Conservation (phyloP, 768 basidiomycete species). For the Peribolospora kevripleyi region DNA sequence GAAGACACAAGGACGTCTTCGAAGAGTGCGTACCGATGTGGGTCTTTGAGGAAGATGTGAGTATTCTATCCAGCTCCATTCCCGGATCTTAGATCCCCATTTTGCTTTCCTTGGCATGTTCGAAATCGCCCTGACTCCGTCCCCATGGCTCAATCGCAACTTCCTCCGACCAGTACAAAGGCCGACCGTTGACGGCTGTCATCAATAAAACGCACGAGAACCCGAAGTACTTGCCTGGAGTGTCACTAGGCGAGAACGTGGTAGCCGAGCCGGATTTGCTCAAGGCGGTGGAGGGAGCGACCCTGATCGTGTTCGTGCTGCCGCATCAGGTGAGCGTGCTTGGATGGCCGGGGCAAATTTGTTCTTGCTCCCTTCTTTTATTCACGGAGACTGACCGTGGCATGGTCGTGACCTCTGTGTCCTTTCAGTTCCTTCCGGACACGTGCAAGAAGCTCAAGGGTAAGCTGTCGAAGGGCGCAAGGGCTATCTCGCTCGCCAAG, state of each 20-base stretch:
- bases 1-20: constrained; percentile 18
- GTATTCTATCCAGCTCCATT: neutral
- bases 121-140: no score
- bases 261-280: constrained; percentile 22
- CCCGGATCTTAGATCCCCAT: no score
- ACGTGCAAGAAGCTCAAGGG: constrained; percentile 22
- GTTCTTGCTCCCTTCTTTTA: neutral
- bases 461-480: constrained; percentile 18
- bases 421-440: constrained; percentile 20
- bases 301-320: constrained; percentile 25
- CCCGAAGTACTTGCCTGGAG: constrained; percentile 22
- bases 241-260: constrained; percentile 22
- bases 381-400: neutral
- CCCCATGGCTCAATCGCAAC: no score
- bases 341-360: neutral
- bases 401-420: neutral
- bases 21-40: constrained; percentile 24
- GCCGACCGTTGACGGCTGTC: constrained; percentile 21
- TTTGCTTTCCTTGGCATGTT: no score
- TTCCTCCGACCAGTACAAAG: neutral
- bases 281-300: constrained; percentile 23
- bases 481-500: constrained; percentile 26
- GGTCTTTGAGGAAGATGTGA: constrained; percentile 25
- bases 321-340: constrained; percentile 22
- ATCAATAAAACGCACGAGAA: constrained; percentile 27